Evolutionary conservation across 83 land plant genomes (phyloP), one percentile per base, ranked within the genome.

Genomic region (Larix sibirica): DNA sequence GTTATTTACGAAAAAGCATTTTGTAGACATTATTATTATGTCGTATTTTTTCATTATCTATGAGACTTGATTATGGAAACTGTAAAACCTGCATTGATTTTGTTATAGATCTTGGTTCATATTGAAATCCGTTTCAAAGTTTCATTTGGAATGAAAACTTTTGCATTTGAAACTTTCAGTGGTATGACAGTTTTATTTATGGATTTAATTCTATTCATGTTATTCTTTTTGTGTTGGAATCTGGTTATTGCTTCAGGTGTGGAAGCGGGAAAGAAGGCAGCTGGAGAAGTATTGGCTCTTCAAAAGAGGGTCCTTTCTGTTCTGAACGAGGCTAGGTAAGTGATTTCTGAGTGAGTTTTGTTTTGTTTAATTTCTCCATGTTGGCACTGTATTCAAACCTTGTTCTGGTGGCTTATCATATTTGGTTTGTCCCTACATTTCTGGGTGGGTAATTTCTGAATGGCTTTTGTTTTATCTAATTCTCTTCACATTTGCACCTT

Each of bases 221-320:
- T 50, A 10, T 50, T 50, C 2, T 50, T 50, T 50, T 10, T 50
- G 56, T 50, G 56, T 47, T 64, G 50, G 28, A 28, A 69, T 12
- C 58, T 67, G 38, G 42, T 83, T 83, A 17, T 62, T 58, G 47
- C 38, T 83, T 47, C 88, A 97, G 99, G 99, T 77, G 99, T 97
- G 81, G 99, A 97, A 87, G 98, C 98, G 70, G 99, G 98, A 28
- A 97, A 97, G 81, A 97, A 95, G 69, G 96, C 99, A 61, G 99
- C 98, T 31, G 99, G 94, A 79, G 98, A 95, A 88, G 96, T 97
- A 47, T 87, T 97, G 85, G 98, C 99, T 62, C 94, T 97, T 74
- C 99, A 97, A 80, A 97, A 95, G 83, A 88, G 98, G 80, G 95
- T 97, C 79, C 87, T 97, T 63, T 80, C 91, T 38, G 96, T 97